Evolutionary conservation across 2,329 filamentous ascomycete species (phyloP), one percentile per base, ranked within the genome.

Genomic region (Xylaria sp.): DNA sequence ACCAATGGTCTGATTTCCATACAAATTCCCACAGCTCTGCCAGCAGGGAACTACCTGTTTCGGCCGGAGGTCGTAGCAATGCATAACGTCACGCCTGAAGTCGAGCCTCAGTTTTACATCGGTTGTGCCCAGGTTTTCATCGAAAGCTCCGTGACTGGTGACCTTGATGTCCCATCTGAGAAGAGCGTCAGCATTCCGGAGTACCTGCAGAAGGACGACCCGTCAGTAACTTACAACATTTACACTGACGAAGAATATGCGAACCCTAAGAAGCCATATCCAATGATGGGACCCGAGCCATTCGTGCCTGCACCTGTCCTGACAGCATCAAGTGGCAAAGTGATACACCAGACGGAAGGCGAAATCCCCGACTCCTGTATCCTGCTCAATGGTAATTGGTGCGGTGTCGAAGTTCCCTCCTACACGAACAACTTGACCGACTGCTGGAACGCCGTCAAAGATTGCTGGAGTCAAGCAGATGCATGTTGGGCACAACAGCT

Each of bases 91-190:
- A 80, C 84, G 67, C 68, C 70, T 0, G 79, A 83, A 20, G 81
- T 80, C 13, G 84, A 90, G 67, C 88, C 91, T 13, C 91, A 93
- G 78, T 91, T 92, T 80, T 94, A 91, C 77, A 82, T 87, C 62
- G 89, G 90, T 62, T 94, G 91, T 77, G 90, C 89, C 2, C 91
- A 94, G 79, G 82, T 93, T 71, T 91, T 87, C 76, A 77, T 94
- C 59, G 67, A 71, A 55, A 71, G 67, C 62, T 66, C 66, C 13
- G 64, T 71, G 3, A 65, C 79, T 1, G 86, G 82, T 5, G 80
- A 81, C 59, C 80, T 87, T 0, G 78, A 82, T 1, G 80, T 86
- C 9, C 86, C 87, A 0, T 68, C 78, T 2, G 78, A 80, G 66
- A 79, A 84, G 68, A 86, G 84, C 5, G 89, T 90, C 66, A 84